Evolutionary conservation across 108 stramenopile species (phyloP).

Genomic region (Epipyxis sp.): DNA sequence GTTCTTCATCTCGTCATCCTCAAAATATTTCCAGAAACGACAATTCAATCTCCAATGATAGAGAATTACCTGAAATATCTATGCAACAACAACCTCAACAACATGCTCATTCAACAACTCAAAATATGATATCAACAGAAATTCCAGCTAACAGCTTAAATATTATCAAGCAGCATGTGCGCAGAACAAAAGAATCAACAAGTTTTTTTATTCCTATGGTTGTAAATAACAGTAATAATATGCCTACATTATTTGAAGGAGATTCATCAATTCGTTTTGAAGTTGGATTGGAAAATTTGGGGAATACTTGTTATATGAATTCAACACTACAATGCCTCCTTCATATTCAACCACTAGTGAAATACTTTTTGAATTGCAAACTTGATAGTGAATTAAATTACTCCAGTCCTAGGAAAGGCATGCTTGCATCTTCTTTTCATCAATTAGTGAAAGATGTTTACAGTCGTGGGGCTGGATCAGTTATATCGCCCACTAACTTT

Average conservation of each 20-base stretch:
- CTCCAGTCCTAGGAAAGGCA: background rate
- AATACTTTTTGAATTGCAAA: slow-evolving; percentile 35
- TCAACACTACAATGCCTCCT: slow-evolving; percentile 52
- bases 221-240: background rate
- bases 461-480: background rate
- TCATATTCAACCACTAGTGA: slow-evolving; percentile 40
- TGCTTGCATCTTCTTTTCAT: slow-evolving; percentile 26
- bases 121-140: too few relatives aligned
- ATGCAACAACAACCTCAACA: background rate
- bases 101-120: background rate
- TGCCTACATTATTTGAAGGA: background rate
- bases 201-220: background rate
- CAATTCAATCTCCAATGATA: too few relatives aligned
- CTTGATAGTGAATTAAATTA: background rate
- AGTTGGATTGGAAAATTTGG: slow-evolving; percentile 52
- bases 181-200: background rate
- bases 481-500: slow-evolving; percentile 16
- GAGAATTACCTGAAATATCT: background rate
- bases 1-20: too few relatives aligned
- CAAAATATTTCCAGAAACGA: too few relatives aligned
- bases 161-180: background rate
- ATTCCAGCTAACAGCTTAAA: background rate
- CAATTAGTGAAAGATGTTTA: slow-evolving; percentile 21
- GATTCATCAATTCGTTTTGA: background rate
- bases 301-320: slow-evolving; percentile 60